phyloP scores from a whole-genome alignment of 352 stramenopile species.

The Poterioochromonas sp. region DNA sequence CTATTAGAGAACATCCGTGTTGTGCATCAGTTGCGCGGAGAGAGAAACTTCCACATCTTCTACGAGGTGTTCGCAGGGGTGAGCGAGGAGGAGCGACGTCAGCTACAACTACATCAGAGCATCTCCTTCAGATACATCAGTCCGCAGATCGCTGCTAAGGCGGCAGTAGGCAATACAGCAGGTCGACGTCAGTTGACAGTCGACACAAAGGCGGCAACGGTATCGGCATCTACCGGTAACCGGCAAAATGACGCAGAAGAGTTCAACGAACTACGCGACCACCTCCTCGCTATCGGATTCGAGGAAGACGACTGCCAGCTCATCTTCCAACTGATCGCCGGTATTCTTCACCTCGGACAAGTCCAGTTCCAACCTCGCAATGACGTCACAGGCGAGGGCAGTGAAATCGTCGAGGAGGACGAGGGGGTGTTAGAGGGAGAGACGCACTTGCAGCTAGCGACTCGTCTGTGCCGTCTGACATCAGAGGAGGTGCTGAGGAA shows the following conservation, averaged over 20 bases:
- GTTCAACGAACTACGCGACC: background rate
- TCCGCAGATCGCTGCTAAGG: conserved; percentile 46
- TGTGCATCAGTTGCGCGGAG: conserved; percentile 61
- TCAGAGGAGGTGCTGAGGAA: no score
- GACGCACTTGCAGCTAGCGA: no score
- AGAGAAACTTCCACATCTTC: conserved; percentile 99
- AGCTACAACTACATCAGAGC: no score
- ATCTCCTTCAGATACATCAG: no score
- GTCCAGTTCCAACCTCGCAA: conserved; percentile 74
- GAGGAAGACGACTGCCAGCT: background rate
- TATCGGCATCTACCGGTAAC: background rate
- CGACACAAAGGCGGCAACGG: background rate
- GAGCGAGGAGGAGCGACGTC: no score
- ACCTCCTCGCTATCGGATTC: background rate
- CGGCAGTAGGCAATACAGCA: conserved; percentile 73
- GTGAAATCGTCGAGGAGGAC: background rate
- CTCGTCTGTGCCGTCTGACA: no score
- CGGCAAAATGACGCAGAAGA: conserved; percentile 12
- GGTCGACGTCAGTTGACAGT: background rate
- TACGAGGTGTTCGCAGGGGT: conserved; percentile 73
- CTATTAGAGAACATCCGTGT: conserved; percentile 89
- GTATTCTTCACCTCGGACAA: conserved; percentile 93
- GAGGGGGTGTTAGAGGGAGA: background rate
- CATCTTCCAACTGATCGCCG: conserved; percentile 89
- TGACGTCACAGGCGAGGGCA: background rate